These are phyloP conservation scores for Sarcodon sp. DNA, from an alignment of 768 basidiomycete species.

Conservation along the genomic window DNA sequence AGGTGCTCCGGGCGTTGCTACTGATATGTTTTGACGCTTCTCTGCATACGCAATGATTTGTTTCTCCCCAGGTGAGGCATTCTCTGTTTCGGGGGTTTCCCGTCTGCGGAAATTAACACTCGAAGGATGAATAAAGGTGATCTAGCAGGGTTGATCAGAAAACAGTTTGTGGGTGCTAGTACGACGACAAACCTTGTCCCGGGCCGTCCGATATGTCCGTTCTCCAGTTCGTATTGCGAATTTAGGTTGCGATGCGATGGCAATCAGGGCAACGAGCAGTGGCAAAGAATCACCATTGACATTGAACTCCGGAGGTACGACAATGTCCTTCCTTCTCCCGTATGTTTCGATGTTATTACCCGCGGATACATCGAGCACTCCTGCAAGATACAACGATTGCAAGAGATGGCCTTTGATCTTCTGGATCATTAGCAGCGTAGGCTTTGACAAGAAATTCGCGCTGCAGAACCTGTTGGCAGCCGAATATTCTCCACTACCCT, in stretches of 20 bases:
- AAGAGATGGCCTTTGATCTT: conserved; percentile 72
- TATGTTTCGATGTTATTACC: conserved; percentile 33
- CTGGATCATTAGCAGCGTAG: conserved; percentile 70
- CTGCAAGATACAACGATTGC: conserved; percentile 63
- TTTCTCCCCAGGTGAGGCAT: conserved; percentile 31
- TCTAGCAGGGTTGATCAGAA: conserved; percentile 25
- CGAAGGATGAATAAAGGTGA: conserved; percentile 68
- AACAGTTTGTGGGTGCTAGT: background rate
- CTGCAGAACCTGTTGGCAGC: conserved; percentile 64
- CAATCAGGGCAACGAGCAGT: conserved; percentile 71
- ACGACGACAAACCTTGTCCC: conserved; percentile 58
- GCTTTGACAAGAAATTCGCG: conserved; percentile 82
- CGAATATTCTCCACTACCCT: conserved; percentile 48
- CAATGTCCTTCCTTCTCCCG: conserved; percentile 19
- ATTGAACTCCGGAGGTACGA: conserved; percentile 58
- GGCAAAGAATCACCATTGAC: conserved; percentile 62
- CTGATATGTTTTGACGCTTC: conserved; percentile 66
- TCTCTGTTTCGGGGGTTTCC: conserved; percentile 20
- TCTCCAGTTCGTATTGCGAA: conserved; percentile 72
- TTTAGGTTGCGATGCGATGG: conserved; percentile 81
- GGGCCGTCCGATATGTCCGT: conserved; percentile 55
- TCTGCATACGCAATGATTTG: conserved; percentile 76
- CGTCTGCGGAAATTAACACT: conserved; percentile 75
- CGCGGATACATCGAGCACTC: conserved; percentile 72
- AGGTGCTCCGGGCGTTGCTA: conserved; percentile 24